Base-by-base conservation (phyloP, 306 rosid genomes). In the Oxytropis ochrocephala region DNA sequence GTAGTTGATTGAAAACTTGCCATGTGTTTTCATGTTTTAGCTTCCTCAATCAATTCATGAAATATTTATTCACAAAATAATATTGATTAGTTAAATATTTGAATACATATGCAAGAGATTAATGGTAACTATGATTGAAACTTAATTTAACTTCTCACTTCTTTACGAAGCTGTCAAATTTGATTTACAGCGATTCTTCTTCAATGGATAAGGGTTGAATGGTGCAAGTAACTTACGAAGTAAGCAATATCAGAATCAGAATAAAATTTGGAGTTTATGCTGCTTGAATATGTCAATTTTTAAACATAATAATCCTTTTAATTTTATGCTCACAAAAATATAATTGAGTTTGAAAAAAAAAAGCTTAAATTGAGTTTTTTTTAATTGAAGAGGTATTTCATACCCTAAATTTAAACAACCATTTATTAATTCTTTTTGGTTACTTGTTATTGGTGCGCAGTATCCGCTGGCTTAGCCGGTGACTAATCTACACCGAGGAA, bases 121-220 rank as follows among this genome's bases (percentile, higher is more conserved):
- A 13, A 41, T 52, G 67, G 42, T 10, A 41, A 18, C 8, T 55
- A 6, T 64, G 77, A 77, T 77, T 58, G 48, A 44, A 69, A 58
- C 60, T 35, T 63, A 30, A 57, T 17, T 18, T 57, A 61, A 35
- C 8, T 49, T 42, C 46, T 52, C 44, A 38, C 44, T 52, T 39
- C 18, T 62, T 76, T 62, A 39, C 8, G 36, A 38, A 8, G 61
- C 79, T 49, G 66, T 75, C 71, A 57, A 72, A 57, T 24, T 69
- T 67, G 27, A 5, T 70, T 69, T 56, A 78, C 58, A 64, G 39
- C 10, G 74, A 54, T 21, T 80, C 75, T 75, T 42, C 67, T 32
- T 41, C 27, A 38, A 47, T 16, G 18, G 84, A 75, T 83, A 78
- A 72, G 82, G 67, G 72, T 80, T 73, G 87, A 82, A 77, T 19